Conservation (phyloP, 495 filamentous ascomycete genomes). For the Hypoxylon cercidicola region DNA sequence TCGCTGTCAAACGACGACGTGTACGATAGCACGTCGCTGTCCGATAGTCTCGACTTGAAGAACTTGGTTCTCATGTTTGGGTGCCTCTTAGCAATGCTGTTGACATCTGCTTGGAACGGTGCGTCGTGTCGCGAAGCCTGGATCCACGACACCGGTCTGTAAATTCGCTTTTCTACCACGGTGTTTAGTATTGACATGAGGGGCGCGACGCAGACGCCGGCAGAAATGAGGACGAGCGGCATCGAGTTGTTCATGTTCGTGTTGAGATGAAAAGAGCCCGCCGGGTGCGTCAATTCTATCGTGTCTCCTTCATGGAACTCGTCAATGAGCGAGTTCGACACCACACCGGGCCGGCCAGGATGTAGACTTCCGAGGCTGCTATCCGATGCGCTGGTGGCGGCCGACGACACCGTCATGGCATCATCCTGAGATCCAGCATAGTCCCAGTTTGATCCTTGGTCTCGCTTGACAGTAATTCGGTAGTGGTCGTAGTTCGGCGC, state of each 20-base stretch:
- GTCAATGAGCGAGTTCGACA: constrained; percentile 77
- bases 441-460: constrained; percentile 55
- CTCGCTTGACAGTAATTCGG: constrained; percentile 76
- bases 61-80: constrained; percentile 53
- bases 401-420: constrained; percentile 41
- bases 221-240: constrained; percentile 74
- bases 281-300: constrained; percentile 73
- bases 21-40: constrained; percentile 58
- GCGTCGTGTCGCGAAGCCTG: constrained; percentile 66
- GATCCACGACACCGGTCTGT: constrained; percentile 71
- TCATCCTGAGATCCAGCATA: constrained; percentile 28
- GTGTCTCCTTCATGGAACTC: constrained; percentile 67
- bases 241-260: constrained; percentile 50
- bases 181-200: constrained; percentile 73
- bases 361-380: constrained; percentile 47
- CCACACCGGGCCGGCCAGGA: constrained; percentile 60
- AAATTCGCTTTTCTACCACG: constrained; percentile 47
- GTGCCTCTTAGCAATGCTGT: constrained; percentile 55
- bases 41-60: constrained; percentile 52
- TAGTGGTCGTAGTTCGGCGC: constrained; percentile 67
- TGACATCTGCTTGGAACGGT: constrained; percentile 65
- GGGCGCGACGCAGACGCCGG: constrained; percentile 75
- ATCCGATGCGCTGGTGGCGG: constrained; percentile 46
- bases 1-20: constrained; percentile 65
- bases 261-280: constrained; percentile 73